Percentiles rank a stretch among this genome's conserved stretches.
Conservation (phyloP, 768 basidiomycete species). For the Hortiboletus flavorubellus region DNA sequence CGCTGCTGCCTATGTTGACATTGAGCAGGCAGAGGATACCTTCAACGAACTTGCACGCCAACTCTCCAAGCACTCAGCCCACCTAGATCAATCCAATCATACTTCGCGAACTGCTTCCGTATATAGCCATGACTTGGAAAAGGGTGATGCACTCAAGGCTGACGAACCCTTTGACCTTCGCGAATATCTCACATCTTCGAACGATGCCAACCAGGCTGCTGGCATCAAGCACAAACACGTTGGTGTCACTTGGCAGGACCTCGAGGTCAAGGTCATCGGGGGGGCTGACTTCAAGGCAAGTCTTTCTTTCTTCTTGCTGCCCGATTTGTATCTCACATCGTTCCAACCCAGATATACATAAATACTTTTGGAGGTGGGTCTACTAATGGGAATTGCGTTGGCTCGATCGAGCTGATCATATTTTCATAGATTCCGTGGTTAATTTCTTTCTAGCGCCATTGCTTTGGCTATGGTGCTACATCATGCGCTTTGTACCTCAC, state of each 20-base stretch:
- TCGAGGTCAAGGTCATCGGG: constrained; percentile 60
- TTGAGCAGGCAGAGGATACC: constrained; percentile 48
- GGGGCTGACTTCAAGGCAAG: constrained; percentile 54
- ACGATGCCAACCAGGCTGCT: constrained; percentile 60
- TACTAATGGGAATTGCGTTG: not conserved
- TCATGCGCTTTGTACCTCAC: constrained; percentile 39
- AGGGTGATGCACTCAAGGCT: constrained; percentile 34
- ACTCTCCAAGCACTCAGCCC: constrained; percentile 19
- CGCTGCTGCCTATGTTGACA: constrained; percentile 40
- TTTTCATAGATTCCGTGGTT: constrained; percentile 44
- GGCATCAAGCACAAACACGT: constrained; percentile 75
- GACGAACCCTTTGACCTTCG: constrained; percentile 54
- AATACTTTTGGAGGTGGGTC: constrained; percentile 56
- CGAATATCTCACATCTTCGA: constrained; percentile 64
- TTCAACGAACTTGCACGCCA: constrained; percentile 54
- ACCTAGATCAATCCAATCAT: constrained; percentile 11
- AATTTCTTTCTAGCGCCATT: constrained; percentile 53
- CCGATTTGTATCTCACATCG: not conserved
- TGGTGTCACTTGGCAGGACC: constrained; percentile 69
- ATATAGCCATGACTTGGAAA: constrained; percentile 36
- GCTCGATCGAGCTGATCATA: not conserved
- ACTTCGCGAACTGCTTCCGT: constrained; percentile 25
- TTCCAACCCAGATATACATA: constrained; percentile 42
- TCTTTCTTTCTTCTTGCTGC: not conserved
- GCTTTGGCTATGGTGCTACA: constrained; percentile 42